Percentiles rank a stretch among this genome's conserved stretches.
Evolutionary conservation across 23 red algal species (phyloP).

Genomic region (Cyanidioschyzon merolae): DNA sequence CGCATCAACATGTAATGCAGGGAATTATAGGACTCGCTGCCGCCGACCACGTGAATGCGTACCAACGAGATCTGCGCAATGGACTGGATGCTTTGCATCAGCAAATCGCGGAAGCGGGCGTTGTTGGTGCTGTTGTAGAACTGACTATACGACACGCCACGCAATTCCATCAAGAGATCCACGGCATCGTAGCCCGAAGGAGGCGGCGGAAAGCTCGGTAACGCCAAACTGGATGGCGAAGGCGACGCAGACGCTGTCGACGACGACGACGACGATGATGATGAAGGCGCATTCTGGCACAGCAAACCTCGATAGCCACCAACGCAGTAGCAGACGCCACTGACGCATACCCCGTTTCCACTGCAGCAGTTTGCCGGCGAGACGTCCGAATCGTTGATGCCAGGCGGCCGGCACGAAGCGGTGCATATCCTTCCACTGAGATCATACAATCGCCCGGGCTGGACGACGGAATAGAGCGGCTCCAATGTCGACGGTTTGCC

Average conservation of each 20-base stretch:
- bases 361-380: conserved; percentile 12
- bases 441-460: not conserved
- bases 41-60: not conserved
- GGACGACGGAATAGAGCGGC: conserved; percentile 2
- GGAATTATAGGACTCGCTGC: not conserved
- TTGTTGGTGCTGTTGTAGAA: conserved; percentile 16
- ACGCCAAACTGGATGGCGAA: not conserved
- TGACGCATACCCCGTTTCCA: not conserved
- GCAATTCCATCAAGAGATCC: conserved; percentile 9
- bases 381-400: not conserved
- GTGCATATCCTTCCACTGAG: not conserved
- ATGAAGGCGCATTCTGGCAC: not conserved
- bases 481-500: conserved; percentile 10
- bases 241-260: not conserved
- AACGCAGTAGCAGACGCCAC: conserved; percentile 14
- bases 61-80: not conserved
- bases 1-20: not conserved
- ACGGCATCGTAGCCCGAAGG: conserved; percentile 17
- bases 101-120: conserved; percentile 2
- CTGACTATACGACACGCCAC: conserved; percentile 10
- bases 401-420: conserved; percentile 3
- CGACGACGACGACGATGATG: not conserved
- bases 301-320: not conserved
- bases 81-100: not conserved
- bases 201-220: conserved; percentile 12